A percentile compares a stretch with the other conserved stretches of the same genome.
Conservation (phyloP, 108 stramenopile species). For the Nannochloropsis oceanica region DNA sequence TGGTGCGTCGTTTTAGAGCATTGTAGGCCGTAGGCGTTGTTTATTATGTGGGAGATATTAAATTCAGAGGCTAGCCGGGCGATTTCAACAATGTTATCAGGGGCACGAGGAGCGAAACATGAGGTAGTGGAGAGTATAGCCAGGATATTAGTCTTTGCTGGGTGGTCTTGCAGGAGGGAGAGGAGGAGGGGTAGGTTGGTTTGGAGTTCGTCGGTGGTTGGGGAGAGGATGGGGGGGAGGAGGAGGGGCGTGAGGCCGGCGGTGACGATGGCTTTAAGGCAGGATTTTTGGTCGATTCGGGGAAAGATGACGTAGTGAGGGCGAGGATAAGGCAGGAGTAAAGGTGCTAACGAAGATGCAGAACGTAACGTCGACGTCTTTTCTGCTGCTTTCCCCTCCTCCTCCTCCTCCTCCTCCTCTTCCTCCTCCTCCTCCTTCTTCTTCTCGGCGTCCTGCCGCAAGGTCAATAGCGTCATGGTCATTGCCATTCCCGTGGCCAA, state of each 20-base stretch:
- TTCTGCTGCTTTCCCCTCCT: too few species aligned
- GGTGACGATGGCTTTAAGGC: constrained; percentile 81
- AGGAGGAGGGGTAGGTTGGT: not conserved
- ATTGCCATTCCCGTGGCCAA: constrained; percentile 87
- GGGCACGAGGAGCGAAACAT: constrained; percentile 93
- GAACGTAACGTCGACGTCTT: too few species aligned
- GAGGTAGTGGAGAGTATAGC: constrained; percentile 85
- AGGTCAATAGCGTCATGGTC: constrained; percentile 52
- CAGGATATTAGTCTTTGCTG: constrained; percentile 41
- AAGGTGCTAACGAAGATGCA: not conserved
- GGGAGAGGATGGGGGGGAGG: constrained; percentile 17
- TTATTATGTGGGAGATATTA: constrained; percentile 74
- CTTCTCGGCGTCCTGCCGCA: constrained; percentile 30
- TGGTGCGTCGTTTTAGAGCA: constrained; percentile 38
- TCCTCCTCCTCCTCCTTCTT: too few species aligned
- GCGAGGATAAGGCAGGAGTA: not conserved
- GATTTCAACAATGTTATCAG: constrained; percentile 66
- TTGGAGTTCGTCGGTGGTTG: not conserved
- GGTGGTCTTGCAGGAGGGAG: not conserved
- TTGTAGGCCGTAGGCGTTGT: constrained; percentile 97
- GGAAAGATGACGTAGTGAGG: constrained; percentile 36
- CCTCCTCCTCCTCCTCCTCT: too few species aligned
- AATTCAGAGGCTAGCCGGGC: constrained; percentile 55
- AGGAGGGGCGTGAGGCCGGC: constrained; percentile 77
- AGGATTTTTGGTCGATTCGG: constrained; percentile 96